phyloP scores from a whole-genome alignment of 495 filamentous ascomycete species.

The Chaetomidium leptoderma region DNA sequence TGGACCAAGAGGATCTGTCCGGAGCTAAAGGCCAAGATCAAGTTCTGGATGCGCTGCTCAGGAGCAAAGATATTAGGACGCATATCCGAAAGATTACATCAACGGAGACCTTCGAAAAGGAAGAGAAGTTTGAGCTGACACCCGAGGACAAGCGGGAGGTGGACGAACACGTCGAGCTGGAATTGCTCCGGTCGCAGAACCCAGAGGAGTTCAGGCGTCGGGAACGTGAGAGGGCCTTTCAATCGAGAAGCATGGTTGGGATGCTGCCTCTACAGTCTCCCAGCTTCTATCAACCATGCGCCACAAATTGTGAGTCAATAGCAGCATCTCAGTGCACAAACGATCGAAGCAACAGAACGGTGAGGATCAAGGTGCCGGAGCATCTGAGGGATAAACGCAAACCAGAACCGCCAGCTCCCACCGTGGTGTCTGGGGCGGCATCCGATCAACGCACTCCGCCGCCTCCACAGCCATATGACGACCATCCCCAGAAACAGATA shows the following conservation, averaged over 20 bases:
- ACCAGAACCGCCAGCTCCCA: background rate
- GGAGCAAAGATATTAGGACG: constrained; percentile 6
- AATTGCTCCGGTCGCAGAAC: constrained; percentile 25
- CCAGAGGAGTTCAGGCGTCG: constrained; percentile 26
- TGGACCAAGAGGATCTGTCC: constrained; percentile 50
- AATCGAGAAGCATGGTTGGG: background rate
- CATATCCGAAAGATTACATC: constrained; percentile 36
- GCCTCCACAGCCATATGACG: background rate
- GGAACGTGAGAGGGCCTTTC: constrained; percentile 10
- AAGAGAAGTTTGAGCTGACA: constrained; percentile 39
- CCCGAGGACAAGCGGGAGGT: constrained; percentile 35
- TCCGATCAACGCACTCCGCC: background rate
- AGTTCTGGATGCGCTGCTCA: constrained; percentile 67
- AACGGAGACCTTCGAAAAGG: constrained; percentile 45
- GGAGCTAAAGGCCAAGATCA: constrained; percentile 58
- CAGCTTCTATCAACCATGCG: constrained; percentile 1
- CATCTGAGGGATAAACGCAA: constrained; percentile 5
- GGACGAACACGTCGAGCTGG: constrained; percentile 27
- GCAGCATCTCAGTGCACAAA: background rate
- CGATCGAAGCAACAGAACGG: background rate
- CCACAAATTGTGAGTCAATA: constrained; percentile 17
- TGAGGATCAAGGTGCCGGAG: constrained; percentile 16
- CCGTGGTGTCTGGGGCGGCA: background rate
- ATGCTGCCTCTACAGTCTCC: background rate
- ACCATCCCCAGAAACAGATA: background rate